phyloP scores from a whole-genome alignment of 1,284 basidiomycete species.

The Irpex rosettiformis region DNA sequence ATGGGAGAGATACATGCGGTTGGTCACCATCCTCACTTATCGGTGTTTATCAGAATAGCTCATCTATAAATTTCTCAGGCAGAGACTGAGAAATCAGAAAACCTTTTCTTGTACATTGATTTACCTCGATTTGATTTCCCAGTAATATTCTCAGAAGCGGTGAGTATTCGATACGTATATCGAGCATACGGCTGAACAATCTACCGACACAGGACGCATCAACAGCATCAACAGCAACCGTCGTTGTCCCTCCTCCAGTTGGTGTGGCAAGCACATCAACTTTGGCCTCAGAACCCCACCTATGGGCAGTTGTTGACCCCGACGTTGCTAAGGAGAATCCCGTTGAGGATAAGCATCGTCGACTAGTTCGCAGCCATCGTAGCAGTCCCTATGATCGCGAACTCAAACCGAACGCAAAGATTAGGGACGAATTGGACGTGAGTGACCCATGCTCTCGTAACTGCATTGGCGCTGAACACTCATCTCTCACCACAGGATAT shows the following conservation, averaged over 20 bases:
- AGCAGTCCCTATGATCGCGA: constrained; percentile 94
- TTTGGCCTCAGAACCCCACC: constrained; percentile 58
- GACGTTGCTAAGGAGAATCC: constrained; percentile 91
- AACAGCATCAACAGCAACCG: constrained; percentile 7
- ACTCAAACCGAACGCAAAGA: constrained; percentile 93
- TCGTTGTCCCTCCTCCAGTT: constrained; percentile 26
- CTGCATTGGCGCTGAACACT: neutral
- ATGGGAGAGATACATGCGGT: constrained; percentile 93
- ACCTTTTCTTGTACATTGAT: constrained; percentile 92
- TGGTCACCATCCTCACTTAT: constrained; percentile 25
- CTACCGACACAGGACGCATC: constrained; percentile 6
- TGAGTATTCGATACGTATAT: no score
- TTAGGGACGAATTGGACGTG: constrained; percentile 91
- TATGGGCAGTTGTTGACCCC: constrained; percentile 93
- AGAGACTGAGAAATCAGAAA: constrained; percentile 85
- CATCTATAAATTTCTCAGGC: constrained; percentile 44
- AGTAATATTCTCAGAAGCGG: constrained; percentile 92
- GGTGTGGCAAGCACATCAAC: constrained; percentile 35
- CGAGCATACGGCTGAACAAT: no score
- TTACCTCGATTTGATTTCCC: constrained; percentile 97
- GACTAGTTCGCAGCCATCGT: constrained; percentile 91
- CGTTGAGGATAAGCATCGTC: constrained; percentile 95
- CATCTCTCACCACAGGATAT: constrained; percentile 60
- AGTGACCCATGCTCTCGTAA: constrained; percentile 24
- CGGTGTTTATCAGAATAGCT: no score